Conservation (phyloP, 1,284 basidiomycete genomes). For the Agroathelia rolfsii region DNA sequence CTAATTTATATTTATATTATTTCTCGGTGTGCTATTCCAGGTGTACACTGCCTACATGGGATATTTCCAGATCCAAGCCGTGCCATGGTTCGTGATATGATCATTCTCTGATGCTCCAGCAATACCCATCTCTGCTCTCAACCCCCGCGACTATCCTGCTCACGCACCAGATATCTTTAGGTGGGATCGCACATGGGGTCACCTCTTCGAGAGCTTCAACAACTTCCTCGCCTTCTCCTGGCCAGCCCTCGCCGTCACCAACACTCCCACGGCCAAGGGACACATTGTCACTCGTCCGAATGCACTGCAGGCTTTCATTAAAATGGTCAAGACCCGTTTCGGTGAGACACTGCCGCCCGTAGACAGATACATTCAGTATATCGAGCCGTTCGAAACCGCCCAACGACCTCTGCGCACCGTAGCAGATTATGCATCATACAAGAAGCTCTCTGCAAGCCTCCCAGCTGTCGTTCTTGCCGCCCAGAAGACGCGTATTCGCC, state of each 20-base stretch:
- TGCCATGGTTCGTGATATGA: constrained; percentile 52
- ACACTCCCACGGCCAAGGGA: constrained; percentile 58
- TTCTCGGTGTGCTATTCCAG: constrained; percentile 25
- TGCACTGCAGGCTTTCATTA: constrained; percentile 62
- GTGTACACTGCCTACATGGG: constrained; percentile 81
- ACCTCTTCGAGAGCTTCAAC: constrained; percentile 72
- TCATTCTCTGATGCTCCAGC: constrained; percentile 1
- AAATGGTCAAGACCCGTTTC: constrained; percentile 75
- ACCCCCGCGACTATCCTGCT: constrained; percentile 9
- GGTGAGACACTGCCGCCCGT: constrained; percentile 63
- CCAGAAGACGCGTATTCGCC: constrained; percentile 54
- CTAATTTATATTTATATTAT: constrained; percentile 6
- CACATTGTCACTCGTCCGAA: constrained; percentile 71
- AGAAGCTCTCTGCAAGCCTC: constrained; percentile 63
- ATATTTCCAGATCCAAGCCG: constrained; percentile 63
- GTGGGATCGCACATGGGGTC: constrained; percentile 77
- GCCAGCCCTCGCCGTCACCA: constrained; percentile 76
- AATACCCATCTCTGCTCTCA: neutral
- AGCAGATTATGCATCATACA: constrained; percentile 61
- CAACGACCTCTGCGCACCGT: constrained; percentile 63
- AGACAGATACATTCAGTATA: constrained; percentile 56
- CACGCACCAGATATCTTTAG: constrained; percentile 23
- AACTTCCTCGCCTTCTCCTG: constrained; percentile 79
- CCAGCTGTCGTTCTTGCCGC: constrained; percentile 64
- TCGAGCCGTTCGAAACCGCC: constrained; percentile 56